These are phyloP conservation scores for Chlorella variabilis DNA, from an alignment of 163 green algal genomes.

Conservation along the genomic window DNA sequence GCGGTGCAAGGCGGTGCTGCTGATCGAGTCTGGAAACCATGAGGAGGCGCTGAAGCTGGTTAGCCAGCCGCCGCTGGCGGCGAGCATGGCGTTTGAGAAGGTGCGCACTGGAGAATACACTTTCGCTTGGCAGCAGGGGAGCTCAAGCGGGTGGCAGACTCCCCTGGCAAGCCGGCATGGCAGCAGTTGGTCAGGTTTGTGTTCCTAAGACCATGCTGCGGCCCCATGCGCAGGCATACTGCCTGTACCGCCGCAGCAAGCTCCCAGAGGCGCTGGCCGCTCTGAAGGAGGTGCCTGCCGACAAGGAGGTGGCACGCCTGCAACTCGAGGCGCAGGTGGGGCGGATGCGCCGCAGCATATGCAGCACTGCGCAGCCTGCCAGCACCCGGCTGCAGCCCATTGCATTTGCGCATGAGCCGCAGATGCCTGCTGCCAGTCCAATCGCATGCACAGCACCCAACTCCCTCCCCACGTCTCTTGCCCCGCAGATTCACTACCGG, in stretches of 20 bases:
- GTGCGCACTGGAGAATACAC: constrained; percentile 32
- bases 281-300: background rate
- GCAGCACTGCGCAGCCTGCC: too few species aligned
- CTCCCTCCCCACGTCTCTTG: too few species aligned
- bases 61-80: constrained; percentile 35
- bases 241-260: constrained; percentile 75
- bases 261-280: constrained; percentile 64
- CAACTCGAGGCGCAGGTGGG: constrained; percentile 86
- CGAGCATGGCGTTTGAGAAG: constrained; percentile 76
- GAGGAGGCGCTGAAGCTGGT: constrained; percentile 65
- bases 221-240: constrained; percentile 89
- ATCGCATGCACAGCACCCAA: background rate
- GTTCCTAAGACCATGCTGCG: too few species aligned
- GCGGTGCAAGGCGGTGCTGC: constrained; percentile 67
- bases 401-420: too few species aligned
- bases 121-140: background rate
- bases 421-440: too few species aligned
- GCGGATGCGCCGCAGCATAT: too few species aligned
- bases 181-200: too few species aligned
- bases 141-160: too few species aligned
- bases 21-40: constrained; percentile 71
- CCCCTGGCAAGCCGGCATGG: too few species aligned
- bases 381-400: too few species aligned
- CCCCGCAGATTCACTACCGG: constrained; percentile 64
- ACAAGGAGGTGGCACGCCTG: constrained; percentile 46